Conservation (phyloP, 176 grass and related monocot species). For the Aegilops longissima region DNA sequence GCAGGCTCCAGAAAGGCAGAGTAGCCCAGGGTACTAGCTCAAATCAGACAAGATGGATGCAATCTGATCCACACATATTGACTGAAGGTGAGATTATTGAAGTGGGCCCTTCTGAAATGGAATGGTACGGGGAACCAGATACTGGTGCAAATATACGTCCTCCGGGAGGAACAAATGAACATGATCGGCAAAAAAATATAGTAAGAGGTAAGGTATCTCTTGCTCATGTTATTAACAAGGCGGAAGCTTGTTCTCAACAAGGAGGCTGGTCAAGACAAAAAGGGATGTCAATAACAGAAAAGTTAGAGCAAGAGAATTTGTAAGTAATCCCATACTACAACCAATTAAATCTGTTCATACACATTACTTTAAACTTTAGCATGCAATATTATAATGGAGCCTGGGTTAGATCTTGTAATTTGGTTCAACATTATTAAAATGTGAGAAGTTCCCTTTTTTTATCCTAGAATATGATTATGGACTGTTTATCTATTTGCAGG, state of each 20-base stretch:
- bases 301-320: slow-evolving; percentile 93
- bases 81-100: slow-evolving; percentile 93
- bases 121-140: slow-evolving; percentile 32
- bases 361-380: background rate
- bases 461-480: slow-evolving; percentile 11
- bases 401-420: background rate
- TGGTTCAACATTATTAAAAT: background rate
- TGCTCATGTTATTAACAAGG: slow-evolving; percentile 80
- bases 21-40: slow-evolving; percentile 25
- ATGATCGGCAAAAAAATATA: slow-evolving; percentile 39
- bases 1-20: slow-evolving; percentile 41
- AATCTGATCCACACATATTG: slow-evolving; percentile 85
- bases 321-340: slow-evolving; percentile 49
- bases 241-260: slow-evolving; percentile 51
- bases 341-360: slow-evolving; percentile 7
- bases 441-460: background rate
- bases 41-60: slow-evolving; percentile 64
- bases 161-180: slow-evolving; percentile 25
- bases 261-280: slow-evolving; percentile 78
- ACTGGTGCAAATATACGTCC: slow-evolving; percentile 16
- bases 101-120: slow-evolving; percentile 46
- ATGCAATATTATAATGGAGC: background rate
- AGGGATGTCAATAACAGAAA: slow-evolving; percentile 79
- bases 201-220: slow-evolving; percentile 74
- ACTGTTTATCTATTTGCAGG: slow-evolving; percentile 53